A percentile compares a stretch with the other conserved stretches of the same genome.
Conservation (phyloP, 306 rosid genomes). For the Quercus agrifolia region DNA sequence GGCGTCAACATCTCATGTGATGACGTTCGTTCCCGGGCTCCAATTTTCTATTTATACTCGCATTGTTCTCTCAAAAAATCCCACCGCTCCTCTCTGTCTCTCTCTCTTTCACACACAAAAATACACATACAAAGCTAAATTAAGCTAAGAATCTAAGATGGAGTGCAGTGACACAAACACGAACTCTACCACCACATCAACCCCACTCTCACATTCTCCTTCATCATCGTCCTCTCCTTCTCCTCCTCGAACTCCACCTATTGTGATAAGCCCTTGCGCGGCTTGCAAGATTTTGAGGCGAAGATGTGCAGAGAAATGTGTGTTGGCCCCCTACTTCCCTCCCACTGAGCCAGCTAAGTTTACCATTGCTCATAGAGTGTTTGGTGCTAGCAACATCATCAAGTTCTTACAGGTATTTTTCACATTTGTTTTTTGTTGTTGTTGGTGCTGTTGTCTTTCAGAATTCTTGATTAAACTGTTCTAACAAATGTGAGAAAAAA, state of each 20-base stretch:
- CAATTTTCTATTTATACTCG: conserved; percentile 31
- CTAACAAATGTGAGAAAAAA: too few species aligned
- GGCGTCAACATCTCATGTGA: conserved; percentile 20
- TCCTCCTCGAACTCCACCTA: conserved; percentile 15
- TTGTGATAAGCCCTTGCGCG: conserved; percentile 79
- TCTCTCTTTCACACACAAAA: not conserved
- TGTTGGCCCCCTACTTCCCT: conserved; percentile 91
- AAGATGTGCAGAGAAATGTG: conserved; percentile 83
- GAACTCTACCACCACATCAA: conserved; percentile 17
- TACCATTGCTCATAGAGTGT: conserved; percentile 85
- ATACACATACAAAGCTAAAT: conserved; percentile 17
- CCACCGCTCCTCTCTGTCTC: conserved; percentile 19
- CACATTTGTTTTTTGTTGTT: not conserved
- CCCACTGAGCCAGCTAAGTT: conserved; percentile 91
- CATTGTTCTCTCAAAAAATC: conserved; percentile 24
- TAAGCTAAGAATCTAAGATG: conserved; percentile 20
- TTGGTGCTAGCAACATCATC: conserved; percentile 95
- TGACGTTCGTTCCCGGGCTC: not conserved
- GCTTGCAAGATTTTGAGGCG: conserved; percentile 85
- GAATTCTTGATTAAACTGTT: too few species aligned
- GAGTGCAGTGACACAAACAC: conserved; percentile 40
- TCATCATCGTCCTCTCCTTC: conserved; percentile 37
- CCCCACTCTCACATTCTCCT: conserved; percentile 31
- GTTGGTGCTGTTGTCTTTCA: not conserved
- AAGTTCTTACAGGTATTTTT: conserved; percentile 76